Evolutionary conservation across 345 rosid species (phyloP), one percentile per base, ranked within the genome.

Genomic region (Brassica cretica): DNA sequence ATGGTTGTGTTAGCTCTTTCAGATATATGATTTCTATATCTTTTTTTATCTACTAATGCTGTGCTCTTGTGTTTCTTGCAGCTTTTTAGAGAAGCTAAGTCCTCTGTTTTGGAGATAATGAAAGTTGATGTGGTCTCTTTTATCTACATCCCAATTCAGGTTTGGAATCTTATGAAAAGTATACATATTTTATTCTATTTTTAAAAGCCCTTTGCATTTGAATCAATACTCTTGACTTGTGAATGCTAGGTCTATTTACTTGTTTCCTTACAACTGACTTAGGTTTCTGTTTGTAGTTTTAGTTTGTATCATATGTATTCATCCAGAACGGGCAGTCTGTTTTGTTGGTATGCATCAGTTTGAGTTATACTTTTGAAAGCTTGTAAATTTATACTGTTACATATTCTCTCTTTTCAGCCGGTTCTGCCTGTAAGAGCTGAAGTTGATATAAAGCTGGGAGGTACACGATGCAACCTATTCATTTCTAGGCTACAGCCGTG

Each of bases 391-490:
- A 8, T 73, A 12, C 14, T 77, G 68, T 25, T 68, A 37, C 46
- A 64, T 64, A 44, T 63, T 70, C 69, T 35, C 5, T 37, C 29
- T 80, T 82, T 86, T 81, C 91, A 95, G 99, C 90, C 92, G 11
- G 73, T 76, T 62, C 82, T 86, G 46, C 93, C 96, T 44, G 41
- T 95, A 70, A 88, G 98, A 86, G 97, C 94, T 84, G 99, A 93
- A 82, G 84, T 93, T 82, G 99, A 95, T 86, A 85, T 95, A 82
- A 95, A 89, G 87, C 87, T 95, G 27, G 99, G 97, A 78, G 98
- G 99, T 73, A 90, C 94, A 14, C 88, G 82, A 62, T 93, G 91
- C 86, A 91, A 88, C 78, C 71, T 95, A 24, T 84, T 90, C 73
- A 83, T 86, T 82, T 84, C 92, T 66, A 88, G 91, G 85, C 79